Evolutionary conservation across 2,329 filamentous ascomycete genomes (phyloP), one percentile per base, ranked within the genome.

Genomic region (Alternaria angustiovoidea): DNA sequence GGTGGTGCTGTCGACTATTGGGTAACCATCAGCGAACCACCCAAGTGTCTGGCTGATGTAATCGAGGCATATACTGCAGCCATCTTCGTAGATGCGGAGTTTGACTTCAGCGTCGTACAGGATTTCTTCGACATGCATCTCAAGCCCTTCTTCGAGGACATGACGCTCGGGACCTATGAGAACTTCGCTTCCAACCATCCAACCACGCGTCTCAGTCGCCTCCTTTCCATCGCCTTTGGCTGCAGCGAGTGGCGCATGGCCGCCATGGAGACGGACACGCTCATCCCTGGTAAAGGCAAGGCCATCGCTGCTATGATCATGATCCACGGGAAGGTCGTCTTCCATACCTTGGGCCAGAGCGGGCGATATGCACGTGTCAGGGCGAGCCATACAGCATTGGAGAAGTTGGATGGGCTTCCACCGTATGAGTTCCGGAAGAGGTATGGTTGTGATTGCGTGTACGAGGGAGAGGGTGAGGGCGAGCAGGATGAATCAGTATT

Each of bases 11-110:
- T 84, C 4, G 87, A 92, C 78, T 94, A 89, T 76, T 95, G 92
- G 92, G 83, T 87, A 28, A 66, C 46, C 22, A 65, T 72, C 12
- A 83, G 82, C 16, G 82, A 86, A 41, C 88, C 91, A 1, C 91
- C 91, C 8, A 95, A 95, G 63, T 88, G 86, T 54, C 86, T 98
- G 6, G 88, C 94, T 0, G 95, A 99, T 76, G 87, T 97, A 38
- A 84, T 98, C 4, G 95, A 99, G 82, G 88, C 94, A 0, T 95
- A 93, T 69, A 81, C 97, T 3, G 95, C 93, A 1, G 94, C 94
- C 20, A 84, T 97, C 22, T 98, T 98, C 75, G 91, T 99, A 11
- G 95, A 99, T 78, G 91, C 92, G 0, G 83, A 85, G 46, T 98
- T 94, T 79, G 81, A 95, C 72, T 97, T 90, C 77, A 76, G 77